phyloP scores from a whole-genome alignment of 1,284 basidiomycete genomes.

The Tilletia setariae region DNA sequence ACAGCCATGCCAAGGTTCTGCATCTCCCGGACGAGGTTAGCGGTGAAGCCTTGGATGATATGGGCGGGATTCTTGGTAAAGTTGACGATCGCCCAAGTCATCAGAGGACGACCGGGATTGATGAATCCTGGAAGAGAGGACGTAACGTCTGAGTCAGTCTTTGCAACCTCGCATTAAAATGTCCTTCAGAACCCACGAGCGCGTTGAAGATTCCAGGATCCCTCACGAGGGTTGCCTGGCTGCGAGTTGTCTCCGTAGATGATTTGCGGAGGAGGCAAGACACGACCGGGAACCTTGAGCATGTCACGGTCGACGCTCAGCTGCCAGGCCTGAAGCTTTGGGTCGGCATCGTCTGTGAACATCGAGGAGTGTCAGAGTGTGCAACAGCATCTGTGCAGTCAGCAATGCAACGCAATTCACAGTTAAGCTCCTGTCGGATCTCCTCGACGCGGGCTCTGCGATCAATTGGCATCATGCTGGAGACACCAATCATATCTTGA shows the following conservation, averaged over 20 bases:
- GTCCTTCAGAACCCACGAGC: neutral
- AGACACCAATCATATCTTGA: slow-evolving; percentile 32
- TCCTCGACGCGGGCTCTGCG: slow-evolving; percentile 28
- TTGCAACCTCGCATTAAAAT: neutral
- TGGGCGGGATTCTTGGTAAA: slow-evolving; percentile 22
- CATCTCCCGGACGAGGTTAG: slow-evolving; percentile 22
- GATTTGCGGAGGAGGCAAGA: slow-evolving; percentile 50
- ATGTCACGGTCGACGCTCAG: slow-evolving; percentile 9
- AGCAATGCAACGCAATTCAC: slow-evolving; percentile 33
- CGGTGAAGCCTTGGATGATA: slow-evolving; percentile 23
- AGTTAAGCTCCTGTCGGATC: slow-evolving; percentile 32
- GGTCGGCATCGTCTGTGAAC: neutral
- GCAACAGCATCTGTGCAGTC: no score
- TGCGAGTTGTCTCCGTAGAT: slow-evolving; percentile 37
- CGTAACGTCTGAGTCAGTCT: neutral
- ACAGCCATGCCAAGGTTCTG: slow-evolving; percentile 24
- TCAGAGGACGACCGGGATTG: slow-evolving; percentile 23
- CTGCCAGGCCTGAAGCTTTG: slow-evolving; percentile 6
- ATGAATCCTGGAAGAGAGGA: slow-evolving; percentile 20
- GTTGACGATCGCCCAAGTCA: slow-evolving; percentile 38
- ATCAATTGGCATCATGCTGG: slow-evolving; percentile 25
- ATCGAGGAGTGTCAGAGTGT: neutral
- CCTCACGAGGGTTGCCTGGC: slow-evolving; percentile 38
- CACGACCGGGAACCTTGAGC: slow-evolving; percentile 38
- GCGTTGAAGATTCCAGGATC: slow-evolving; percentile 37